Percentiles rank a stretch among this genome's conserved stretches.
Evolutionary conservation across 2,329 filamentous ascomycete genomes (phyloP).

Genomic region (Colletotrichum sublineola): DNA sequence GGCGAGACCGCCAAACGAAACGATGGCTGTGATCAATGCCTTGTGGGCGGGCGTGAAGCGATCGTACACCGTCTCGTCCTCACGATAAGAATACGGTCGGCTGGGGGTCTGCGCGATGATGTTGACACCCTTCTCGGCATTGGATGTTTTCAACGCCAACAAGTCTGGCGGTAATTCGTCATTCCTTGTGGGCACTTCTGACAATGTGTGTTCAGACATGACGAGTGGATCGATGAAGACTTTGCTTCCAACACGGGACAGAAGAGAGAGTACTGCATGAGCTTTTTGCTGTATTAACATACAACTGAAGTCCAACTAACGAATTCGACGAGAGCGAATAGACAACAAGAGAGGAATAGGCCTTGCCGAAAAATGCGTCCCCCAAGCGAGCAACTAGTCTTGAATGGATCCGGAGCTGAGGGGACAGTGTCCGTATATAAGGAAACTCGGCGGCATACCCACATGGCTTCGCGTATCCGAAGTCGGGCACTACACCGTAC

Average conservation of each 20-base stretch:
- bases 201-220: conserved; percentile 35
- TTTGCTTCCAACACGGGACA: conserved; percentile 14
- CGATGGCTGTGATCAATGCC: conserved; percentile 44
- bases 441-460: conserved; percentile 20
- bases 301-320: conserved; percentile 21
- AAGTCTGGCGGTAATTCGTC: conserved; percentile 30
- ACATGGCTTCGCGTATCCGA: conserved; percentile 27
- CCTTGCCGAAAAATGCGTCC: conserved; percentile 10
- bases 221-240: not conserved
- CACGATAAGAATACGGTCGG: conserved; percentile 33
- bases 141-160: conserved; percentile 30
- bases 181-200: conserved; percentile 29
- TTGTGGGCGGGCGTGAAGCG: conserved; percentile 46
- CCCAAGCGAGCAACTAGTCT: conserved; percentile 11
- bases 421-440: conserved; percentile 24
- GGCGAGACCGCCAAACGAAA: conserved; percentile 38
- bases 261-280: not conserved
- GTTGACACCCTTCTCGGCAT: conserved; percentile 40
- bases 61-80: conserved; percentile 43
- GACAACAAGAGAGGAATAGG: conserved; percentile 9
- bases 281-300: conserved; percentile 13
- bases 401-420: not conserved
- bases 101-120: conserved; percentile 37
- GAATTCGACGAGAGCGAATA: conserved; percentile 4
- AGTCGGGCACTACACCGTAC: conserved; percentile 23